These are phyloP conservation scores for Lachancea cidri DNA, from an alignment of 805 yeast species.

Conservation along the genomic window DNA sequence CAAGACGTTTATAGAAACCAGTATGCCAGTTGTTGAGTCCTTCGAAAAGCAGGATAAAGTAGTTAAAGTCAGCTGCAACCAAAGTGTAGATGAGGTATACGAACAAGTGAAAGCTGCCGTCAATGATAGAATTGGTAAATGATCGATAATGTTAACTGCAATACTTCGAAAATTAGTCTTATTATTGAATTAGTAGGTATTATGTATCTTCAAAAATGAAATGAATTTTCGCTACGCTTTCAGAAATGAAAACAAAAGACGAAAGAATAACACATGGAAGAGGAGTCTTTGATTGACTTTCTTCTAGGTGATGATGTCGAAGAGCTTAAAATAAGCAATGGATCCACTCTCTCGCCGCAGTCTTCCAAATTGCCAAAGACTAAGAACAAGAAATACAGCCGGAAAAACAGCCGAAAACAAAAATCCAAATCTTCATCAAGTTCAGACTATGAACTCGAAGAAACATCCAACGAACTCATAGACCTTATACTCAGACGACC, in stretches of 20 bases:
- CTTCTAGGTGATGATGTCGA: constrained; percentile 2
- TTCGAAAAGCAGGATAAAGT: constrained; percentile 71
- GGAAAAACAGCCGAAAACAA: background rate
- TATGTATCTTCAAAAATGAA: background rate
- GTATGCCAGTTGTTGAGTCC: constrained; percentile 90
- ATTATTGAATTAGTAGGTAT: background rate
- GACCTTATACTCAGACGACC: constrained; percentile 2
- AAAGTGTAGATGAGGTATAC: constrained; percentile 76
- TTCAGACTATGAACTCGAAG: background rate
- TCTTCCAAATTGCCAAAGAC: background rate
- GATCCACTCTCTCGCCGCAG: background rate
- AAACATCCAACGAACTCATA: constrained; percentile 3
- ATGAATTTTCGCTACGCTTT: background rate
- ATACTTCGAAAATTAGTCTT: background rate
- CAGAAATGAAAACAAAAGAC: background rate
- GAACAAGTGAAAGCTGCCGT: constrained; percentile 62
- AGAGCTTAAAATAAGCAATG: background rate
- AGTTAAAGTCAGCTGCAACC: constrained; percentile 71
- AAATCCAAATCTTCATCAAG: background rate
- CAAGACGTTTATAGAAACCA: constrained; percentile 76
- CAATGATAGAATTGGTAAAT: constrained; percentile 34
- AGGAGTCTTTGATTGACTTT: constrained; percentile 5
- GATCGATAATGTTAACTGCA: background rate
- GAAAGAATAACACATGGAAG: background rate
- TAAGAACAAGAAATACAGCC: background rate